These are phyloP conservation scores for Aspergillus flavus DNA, from an alignment of 2,329 filamentous ascomycete genomes.

Conservation along the genomic window DNA sequence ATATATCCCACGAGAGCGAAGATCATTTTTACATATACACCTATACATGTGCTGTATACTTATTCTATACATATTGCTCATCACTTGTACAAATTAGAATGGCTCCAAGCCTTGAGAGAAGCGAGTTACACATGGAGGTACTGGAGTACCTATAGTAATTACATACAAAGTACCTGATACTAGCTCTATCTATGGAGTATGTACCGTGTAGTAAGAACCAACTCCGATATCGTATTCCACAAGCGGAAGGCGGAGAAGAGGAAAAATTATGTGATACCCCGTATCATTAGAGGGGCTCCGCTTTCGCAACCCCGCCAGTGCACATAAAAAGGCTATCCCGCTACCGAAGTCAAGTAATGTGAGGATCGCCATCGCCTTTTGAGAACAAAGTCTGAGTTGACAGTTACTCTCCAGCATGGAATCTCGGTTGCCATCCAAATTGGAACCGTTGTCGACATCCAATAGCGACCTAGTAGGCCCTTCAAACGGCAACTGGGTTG, in stretches of 20 bases:
- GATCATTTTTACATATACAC: too few species aligned
- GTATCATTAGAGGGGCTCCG: constrained; percentile 26
- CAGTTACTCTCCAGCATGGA: constrained; percentile 20
- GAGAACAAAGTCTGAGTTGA: neutral
- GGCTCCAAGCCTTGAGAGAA: neutral
- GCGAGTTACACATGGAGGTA: too few species aligned
- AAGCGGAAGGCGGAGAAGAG: constrained; percentile 15
- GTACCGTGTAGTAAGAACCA: too few species aligned
- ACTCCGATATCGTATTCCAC: constrained; percentile 19
- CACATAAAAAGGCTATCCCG: constrained; percentile 26
- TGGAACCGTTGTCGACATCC: constrained; percentile 16
- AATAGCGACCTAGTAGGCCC: constrained; percentile 20
- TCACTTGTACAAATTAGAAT: neutral
- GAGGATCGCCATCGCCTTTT: constrained; percentile 6
- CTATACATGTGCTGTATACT: too few species aligned
- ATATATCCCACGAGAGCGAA: too few species aligned
- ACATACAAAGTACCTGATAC: too few species aligned
- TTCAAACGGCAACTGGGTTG: constrained; percentile 65
- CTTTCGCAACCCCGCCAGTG: constrained; percentile 31
- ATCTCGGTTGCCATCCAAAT: constrained; percentile 13
- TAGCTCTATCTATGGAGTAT: too few species aligned
- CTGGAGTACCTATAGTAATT: too few species aligned
- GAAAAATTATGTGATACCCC: constrained; percentile 12
- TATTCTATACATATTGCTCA: neutral
- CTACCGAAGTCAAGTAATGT: constrained; percentile 22